These are phyloP conservation scores for Malbranchea cinnamomea DNA, from an alignment of 2,329 filamentous ascomycete species.

Conservation along the genomic window DNA sequence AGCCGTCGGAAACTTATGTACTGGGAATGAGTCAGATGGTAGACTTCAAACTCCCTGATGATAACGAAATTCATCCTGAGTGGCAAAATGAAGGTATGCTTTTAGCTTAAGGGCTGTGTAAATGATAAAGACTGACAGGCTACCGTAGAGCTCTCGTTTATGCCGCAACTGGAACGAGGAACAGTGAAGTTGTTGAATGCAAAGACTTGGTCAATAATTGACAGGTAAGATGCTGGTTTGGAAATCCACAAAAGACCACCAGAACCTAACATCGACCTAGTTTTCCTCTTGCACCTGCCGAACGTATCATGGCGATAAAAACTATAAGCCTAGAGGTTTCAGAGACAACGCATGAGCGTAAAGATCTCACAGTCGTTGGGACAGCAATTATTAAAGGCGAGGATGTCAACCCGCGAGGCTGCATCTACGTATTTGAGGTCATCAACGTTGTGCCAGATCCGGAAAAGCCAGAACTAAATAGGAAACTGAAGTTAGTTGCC, in stretches of 20 bases:
- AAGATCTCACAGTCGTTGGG: conserved; percentile 67
- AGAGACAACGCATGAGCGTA: conserved; percentile 76
- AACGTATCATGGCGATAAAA: conserved; percentile 68
- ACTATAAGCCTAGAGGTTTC: conserved; percentile 78
- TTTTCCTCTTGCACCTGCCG: conserved; percentile 45
- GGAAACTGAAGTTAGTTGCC: conserved; percentile 69
- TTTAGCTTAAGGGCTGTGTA: no score
- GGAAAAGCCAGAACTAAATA: conserved; percentile 68
- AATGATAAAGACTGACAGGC: conserved; percentile 9
- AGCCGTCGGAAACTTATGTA: conserved; percentile 59
- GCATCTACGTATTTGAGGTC: conserved; percentile 81
- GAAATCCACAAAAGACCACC: no score
- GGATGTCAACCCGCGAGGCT: conserved; percentile 71
- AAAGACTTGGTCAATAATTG: conserved; percentile 61
- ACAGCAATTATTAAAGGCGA: conserved; percentile 80
- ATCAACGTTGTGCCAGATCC: conserved; percentile 85
- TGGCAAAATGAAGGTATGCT: conserved; percentile 54
- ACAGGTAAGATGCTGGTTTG: conserved; percentile 43
- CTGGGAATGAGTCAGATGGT: conserved; percentile 53
- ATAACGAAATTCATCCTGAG: conserved; percentile 69
- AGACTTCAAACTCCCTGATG: conserved; percentile 70
- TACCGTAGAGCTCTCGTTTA: conserved; percentile 35
- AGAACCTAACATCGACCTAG: no score
- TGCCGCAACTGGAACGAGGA: conserved; percentile 56
- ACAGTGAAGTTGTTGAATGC: conserved; percentile 67